Evolutionary conservation across 2,329 filamentous ascomycete species (phyloP), one percentile per base, ranked within the genome.

Genomic region (Aspergillus felis): DNA sequence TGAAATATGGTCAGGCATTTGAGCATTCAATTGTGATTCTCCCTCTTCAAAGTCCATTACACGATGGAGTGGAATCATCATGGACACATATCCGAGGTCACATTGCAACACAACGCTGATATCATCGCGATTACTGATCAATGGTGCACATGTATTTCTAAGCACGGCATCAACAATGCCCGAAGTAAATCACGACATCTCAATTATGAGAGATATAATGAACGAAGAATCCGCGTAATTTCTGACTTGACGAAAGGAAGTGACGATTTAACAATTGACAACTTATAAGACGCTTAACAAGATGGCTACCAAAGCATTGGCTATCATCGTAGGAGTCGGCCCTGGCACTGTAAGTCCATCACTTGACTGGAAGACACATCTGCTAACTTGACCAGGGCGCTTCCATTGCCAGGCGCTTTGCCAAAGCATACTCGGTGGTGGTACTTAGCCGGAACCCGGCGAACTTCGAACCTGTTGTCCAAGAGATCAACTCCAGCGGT

Each of bases 331-430:
- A 32, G 78, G 78, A 32, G 78, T 79, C 20, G 78, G 78, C 10
- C 75, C 77, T 42, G 78, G 78, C 51, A 79, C 77, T 42, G 74
- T 76, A 73, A 35, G 63, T 49, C 29, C 47, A 27, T 32, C 8
- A 24, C 32, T 28, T 35, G 29, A 35, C 50, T 50, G 32, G 24
- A 9, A 42, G 44, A 28, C 41, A 47, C 22, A 20, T 27, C 17
- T 35, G 17, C 57, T 64, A 53, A 62, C 85, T 85, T 67, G 83
- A 83, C 12, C 50, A 76, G 67, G 85, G 85, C 27, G 84, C 84
- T 14, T 78, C 82, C 2, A 80, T 87, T 14, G 84, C 85, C 32
- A 79, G 83, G 55, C 81, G 78, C 57, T 88, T 88, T 65, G 82
- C 82, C 32, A 68, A 80, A 59, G 61, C 75, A 6, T 88, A 88